Base-by-base conservation (phyloP, 106 monocot species). In the Dendrobium officinale region DNA sequence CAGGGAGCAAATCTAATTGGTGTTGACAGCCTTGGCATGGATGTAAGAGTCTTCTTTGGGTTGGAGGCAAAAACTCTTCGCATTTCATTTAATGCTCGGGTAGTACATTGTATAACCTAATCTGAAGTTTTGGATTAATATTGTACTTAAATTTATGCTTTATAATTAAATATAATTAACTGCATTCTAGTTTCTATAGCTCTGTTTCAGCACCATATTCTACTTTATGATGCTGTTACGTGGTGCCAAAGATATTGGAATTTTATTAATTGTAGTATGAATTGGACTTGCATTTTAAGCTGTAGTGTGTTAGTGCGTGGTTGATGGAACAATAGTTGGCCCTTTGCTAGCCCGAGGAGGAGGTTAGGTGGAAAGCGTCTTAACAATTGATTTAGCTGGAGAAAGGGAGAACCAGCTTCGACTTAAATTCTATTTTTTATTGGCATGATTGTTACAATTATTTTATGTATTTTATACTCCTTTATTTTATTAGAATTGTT, bases 21-120 rank as follows among this genome's bases (percentile, higher is more conserved):
- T 24, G 82, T 95, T 18, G 95, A 95, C 80, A 88, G 92, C 70
- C 88, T 92, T 81, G 95, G 95, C 78, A 88, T 95, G 77, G 95
- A 95, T 85, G 90, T 95, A 26, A 83, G 95, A 84, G 85, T 89
- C 44, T 88, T 82, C 81, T 84, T 73, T 75, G 95, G 95, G 1
- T 24, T 87, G 75, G 90, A 92, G 80, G 86, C 82, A 2, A 73
- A 74, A 80, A 92, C 92, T 54, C 80, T 95, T 68, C 90, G 95
- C 29, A 88, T 95, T 88, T 84, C 95, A 58, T 95, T 95, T 77
- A 95, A 85, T 81, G 37, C 92, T 75, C 83, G 84, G 73, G 92
- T 95, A 88, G 78, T 80, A 44, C 6, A 33, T 72, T 72, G 15
- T 5, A 72, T 72, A 26, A 72, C 13, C 4, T 37, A 72, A 72